Percentiles rank a stretch among this genome's conserved stretches.
Conservation (phyloP, 2,329 filamentous ascomycete species). For the Fusarium secorum region DNA sequence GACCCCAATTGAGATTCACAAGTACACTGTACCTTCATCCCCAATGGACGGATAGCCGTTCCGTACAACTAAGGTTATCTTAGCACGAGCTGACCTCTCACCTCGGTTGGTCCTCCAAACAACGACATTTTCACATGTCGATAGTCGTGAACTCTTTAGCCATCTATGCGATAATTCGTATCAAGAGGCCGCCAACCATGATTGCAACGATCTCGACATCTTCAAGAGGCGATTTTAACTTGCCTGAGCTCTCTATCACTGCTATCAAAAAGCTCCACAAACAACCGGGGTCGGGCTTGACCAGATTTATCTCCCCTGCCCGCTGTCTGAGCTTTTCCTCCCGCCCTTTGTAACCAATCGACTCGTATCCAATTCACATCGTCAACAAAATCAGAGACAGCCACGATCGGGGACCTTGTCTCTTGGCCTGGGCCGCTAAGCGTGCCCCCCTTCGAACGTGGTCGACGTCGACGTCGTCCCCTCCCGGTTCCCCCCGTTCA, state of each 20-base stretch:
- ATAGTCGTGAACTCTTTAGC: neutral
- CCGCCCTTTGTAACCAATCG: slow-evolving; percentile 22
- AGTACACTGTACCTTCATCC: slow-evolving; percentile 2
- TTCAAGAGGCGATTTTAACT: neutral
- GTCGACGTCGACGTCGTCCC: slow-evolving; percentile 26
- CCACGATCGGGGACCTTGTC: slow-evolving; percentile 11
- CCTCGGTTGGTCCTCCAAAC: slow-evolving; percentile 20
- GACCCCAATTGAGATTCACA: neutral
- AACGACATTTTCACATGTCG: slow-evolving; percentile 23
- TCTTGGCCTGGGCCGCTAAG: slow-evolving; percentile 10
- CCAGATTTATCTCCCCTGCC: slow-evolving; percentile 31
- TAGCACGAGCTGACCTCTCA: slow-evolving; percentile 23
- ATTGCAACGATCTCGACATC: neutral
- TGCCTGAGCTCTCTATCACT: neutral
- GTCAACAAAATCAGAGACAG: slow-evolving; percentile 29
- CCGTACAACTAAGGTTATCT: slow-evolving; percentile 33
- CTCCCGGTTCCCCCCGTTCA: slow-evolving; percentile 39
- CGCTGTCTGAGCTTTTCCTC: slow-evolving; percentile 17
- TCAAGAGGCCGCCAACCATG: slow-evolving; percentile 1
- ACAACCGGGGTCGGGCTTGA: slow-evolving; percentile 12
- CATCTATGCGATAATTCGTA: slow-evolving; percentile 13
- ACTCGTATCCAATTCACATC: slow-evolving; percentile 30
- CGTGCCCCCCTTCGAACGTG: slow-evolving; percentile 6
- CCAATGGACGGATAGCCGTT: neutral
- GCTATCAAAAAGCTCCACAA: slow-evolving; percentile 23